Base-by-base conservation (phyloP, 176 grass and related monocot species). In the Guadua angustifolia region DNA sequence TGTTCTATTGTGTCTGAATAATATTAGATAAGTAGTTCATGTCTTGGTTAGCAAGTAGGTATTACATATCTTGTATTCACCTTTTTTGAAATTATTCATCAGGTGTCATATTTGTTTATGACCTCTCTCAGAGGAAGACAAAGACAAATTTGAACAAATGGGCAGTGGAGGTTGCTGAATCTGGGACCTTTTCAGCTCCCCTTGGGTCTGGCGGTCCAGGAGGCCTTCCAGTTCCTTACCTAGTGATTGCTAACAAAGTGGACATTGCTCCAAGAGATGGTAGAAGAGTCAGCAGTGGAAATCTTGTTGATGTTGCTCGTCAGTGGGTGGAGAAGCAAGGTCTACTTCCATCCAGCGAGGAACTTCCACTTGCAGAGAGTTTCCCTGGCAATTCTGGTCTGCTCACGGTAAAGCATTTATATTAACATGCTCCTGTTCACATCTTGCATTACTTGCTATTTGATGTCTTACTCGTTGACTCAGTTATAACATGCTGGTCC, bases 91-190 rank as follows among this genome's bases (percentile, higher is more conserved):
- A 71, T 88, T 92, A 76, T 85, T 90, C 75, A 47, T 58, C 59
- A 98, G 95, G 96, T 85, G 96, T 99, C 76, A 94, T 99, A 92
- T 99, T 99, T 90, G 88, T 99, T 64, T 92, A 99, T 83, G 96
- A 99, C 69, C 91, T 95, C 53, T 90, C 96, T 44, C 96, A 99
- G 83, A 92, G 93, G 77, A 99, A 88, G 78, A 95, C 96, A 12
- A 99, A 99, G 77, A 87, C 91, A 74, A 99, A 92, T 79, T 88
- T 99, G 80, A 89, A 88, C 55, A 95, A 90, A 77, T 95, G 96
- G 96, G 96, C 93, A 32, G 77, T 91, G 67, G 96, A 95, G 45
- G 80, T 99, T 86, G 79, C 93, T 55, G 81, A 94, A 89, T 80
- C 85, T 33, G 96, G 96, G 73, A 92, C 93, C 16, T 99, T 99